Evolutionary conservation across 2,329 filamentous ascomycete species (phyloP), one percentile per base, ranked within the genome.

Genomic region (Exophiala spinifera): DNA sequence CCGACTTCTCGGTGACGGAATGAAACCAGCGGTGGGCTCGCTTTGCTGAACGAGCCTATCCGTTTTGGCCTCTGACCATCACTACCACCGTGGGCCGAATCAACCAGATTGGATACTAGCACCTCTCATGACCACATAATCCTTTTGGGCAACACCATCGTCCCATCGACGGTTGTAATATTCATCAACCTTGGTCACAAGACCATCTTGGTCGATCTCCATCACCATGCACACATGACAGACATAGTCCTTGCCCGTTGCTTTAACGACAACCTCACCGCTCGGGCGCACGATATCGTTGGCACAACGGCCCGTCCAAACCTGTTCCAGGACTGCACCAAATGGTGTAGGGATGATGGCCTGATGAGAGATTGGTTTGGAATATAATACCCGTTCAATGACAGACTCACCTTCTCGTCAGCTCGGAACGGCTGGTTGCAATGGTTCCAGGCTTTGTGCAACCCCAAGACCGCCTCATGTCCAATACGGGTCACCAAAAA

Each of bases 131-230:
- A 55, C 31, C 5, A 36, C n/a, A 42, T 55, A 55, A 14, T 55
- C 31, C 40, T 49, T 15, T 19, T 51, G 37, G 10, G 11, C 39
- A 23, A 55, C 39, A 14, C 53, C 53, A 47, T 55, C 48, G 15
- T 55, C 53, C 53, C 53, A 55, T n/a, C 17, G 15, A 5, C 46
- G 51, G 42, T 55, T 55, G 39, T 55, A 55, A 55, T 51, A 55
- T 33, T 55, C 53, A 47, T 55, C 53, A 21, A 55, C 51, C 20
- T 48, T 42, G 13, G 46, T 51, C 4, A 55, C 46, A 11, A 23
- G 39, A 11, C 53, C 53, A 31, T 34, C n/a, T n/a, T 51, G 19
- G 36, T 55, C 48, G 42, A 55, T 31, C 31, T 55, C 20, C 3
- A 51, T 8, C 1, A 50, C 15, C 53, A 55, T 51, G 33, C 47